Conservation (phyloP, 345 rosid genomes). For the Camelina laxa region DNA sequence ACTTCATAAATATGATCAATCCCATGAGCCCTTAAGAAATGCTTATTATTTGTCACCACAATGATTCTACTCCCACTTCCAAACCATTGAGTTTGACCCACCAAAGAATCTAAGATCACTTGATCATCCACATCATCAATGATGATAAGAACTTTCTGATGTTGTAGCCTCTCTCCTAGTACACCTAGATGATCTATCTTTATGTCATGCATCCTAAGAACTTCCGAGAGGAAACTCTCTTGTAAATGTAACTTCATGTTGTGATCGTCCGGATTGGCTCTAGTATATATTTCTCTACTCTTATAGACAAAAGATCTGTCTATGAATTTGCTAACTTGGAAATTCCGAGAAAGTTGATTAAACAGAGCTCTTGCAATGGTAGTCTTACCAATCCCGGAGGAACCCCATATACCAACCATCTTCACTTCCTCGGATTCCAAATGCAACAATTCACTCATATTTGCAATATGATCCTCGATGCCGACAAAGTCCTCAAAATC, state of each 20-base stretch:
- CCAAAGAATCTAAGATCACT: conserved; percentile 24
- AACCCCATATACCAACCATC: background rate
- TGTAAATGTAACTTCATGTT: background rate
- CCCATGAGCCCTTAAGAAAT: background rate
- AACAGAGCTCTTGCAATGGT: conserved; percentile 14
- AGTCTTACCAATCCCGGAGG: conserved; percentile 28
- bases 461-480: background rate
- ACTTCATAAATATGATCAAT: background rate
- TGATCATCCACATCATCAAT: conserved; percentile 55
- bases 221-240: background rate
- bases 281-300: background rate
- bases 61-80: conserved; percentile 53
- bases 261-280: background rate
- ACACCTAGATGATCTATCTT: conserved; percentile 11
- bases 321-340: background rate
- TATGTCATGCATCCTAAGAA: conserved; percentile 6
- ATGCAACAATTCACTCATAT: background rate
- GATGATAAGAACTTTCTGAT: conserved; percentile 43
- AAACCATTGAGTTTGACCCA: conserved; percentile 49
- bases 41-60: conserved; percentile 50
- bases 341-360: background rate
- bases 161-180: background rate
- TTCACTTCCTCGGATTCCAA: background rate
- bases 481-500: background rate
- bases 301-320: background rate